phyloP scores from a whole-genome alignment of 1,284 basidiomycete genomes.

The Inonotus hispidus region DNA sequence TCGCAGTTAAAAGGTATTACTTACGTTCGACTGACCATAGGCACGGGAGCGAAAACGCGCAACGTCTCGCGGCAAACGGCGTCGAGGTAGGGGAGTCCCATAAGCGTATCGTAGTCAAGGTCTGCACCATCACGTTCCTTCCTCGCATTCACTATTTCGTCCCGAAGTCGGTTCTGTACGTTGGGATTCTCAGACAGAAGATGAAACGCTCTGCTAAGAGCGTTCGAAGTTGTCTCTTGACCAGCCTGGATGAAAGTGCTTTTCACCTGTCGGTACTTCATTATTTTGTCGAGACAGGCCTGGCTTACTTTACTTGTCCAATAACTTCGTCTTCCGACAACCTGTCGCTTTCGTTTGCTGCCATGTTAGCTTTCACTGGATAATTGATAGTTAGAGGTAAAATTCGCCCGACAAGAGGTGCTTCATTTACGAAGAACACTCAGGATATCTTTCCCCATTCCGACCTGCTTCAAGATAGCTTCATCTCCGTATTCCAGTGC shows the following conservation, averaged over 20 bases:
- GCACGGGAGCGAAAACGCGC: conserved; percentile 29
- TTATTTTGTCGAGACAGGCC: neutral
- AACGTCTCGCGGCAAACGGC: conserved; percentile 36
- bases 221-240: conserved; percentile 29
- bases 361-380: conserved; percentile 10
- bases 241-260: conserved; percentile 29
- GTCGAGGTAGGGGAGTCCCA: conserved; percentile 33
- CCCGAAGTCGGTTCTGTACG: conserved; percentile 26
- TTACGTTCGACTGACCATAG: conserved; percentile 24
- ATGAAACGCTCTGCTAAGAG: conserved; percentile 26
- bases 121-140: conserved; percentile 15
- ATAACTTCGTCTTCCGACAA: conserved; percentile 28
- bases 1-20: neutral
- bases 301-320: conserved; percentile 20
- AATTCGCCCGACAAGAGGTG: neutral
- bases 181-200: conserved; percentile 25
- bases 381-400: neutral
- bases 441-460: conserved; percentile 17
- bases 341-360: conserved; percentile 3
- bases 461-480: conserved; percentile 1
- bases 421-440: conserved; percentile 12
- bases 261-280: conserved; percentile 23
- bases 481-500: conserved; percentile 11
- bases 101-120: conserved; percentile 32
- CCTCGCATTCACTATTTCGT: conserved; percentile 26